Evolutionary conservation across 202 grass and related monocot species (phyloP).

Genomic region (Setaria italica): DNA sequence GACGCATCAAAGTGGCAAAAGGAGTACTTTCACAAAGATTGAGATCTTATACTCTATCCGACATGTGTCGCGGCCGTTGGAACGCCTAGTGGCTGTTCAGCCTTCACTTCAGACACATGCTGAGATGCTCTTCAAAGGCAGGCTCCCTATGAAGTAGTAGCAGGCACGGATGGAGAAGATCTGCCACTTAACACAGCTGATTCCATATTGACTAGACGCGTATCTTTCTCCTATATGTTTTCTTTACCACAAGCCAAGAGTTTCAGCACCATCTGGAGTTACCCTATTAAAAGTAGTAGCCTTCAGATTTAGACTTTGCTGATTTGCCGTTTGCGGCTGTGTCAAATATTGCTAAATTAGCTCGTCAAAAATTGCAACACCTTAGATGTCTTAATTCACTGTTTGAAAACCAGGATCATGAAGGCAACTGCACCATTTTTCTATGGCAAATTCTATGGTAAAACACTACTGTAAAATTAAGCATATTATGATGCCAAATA

Average conservation of each 20-base stretch:
- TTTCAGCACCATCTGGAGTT: neutral
- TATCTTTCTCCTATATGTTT: neutral
- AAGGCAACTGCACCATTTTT: neutral
- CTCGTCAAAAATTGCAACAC: neutral
- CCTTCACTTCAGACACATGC: slow-evolving; percentile 18
- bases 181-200: neutral
- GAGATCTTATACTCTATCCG: neutral
- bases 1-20: neutral
- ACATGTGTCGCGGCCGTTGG: neutral
- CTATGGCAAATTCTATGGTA: no score
- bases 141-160: neutral
- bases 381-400: neutral
- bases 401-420: neutral
- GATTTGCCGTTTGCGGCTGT: no score
- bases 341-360: neutral
- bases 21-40: neutral
- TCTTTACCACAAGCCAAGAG: neutral
- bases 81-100: neutral
- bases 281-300: no score
- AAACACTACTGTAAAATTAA: neutral
- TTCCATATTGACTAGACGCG: neutral
- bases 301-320: no score
- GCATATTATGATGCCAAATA: neutral
- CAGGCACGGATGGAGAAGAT: neutral
- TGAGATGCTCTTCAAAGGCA: neutral